phyloP scores from a whole-genome alignment of 495 filamentous ascomycete genomes.

The Physcia stellaris region DNA sequence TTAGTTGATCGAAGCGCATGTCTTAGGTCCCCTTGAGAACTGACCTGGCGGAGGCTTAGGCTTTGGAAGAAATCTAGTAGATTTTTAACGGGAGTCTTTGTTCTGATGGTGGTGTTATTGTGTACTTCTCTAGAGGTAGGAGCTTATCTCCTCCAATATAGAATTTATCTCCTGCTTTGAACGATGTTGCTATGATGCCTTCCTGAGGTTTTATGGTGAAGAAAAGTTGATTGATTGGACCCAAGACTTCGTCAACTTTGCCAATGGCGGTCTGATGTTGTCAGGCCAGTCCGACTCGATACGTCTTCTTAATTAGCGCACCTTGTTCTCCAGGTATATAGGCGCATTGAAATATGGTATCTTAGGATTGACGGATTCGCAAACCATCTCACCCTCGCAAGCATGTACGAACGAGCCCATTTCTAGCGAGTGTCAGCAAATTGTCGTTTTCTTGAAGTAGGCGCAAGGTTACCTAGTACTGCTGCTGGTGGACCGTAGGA shows the following conservation, averaged over 20 bases:
- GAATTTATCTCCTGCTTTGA: conserved; percentile 94
- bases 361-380: conserved; percentile 84
- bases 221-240: conserved; percentile 89
- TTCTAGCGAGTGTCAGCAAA: conserved; percentile 44
- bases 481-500: conserved; percentile 54
- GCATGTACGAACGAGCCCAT: conserved; percentile 89
- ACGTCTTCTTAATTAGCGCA: too few species aligned
- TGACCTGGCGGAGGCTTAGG: conserved; percentile 72
- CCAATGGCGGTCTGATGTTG: conserved; percentile 41
- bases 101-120: neutral
- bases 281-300: too few species aligned
- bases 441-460: too few species aligned
- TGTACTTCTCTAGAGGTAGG: conserved; percentile 72
- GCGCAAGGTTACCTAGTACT: conserved; percentile 42
- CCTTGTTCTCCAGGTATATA: conserved; percentile 98
- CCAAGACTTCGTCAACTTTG: conserved; percentile 56
- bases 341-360: conserved; percentile 98
- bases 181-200: conserved; percentile 85
- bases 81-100: conserved; percentile 3
- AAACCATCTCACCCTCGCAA: conserved; percentile 93
- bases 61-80: conserved; percentile 74
- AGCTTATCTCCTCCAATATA: conserved; percentile 92
- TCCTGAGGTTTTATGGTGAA: conserved; percentile 96
- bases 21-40: too few species aligned
- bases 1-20: too few species aligned